Conservation (phyloP, 1,284 basidiomycete genomes). For the Heterobasidion irregulare region DNA sequence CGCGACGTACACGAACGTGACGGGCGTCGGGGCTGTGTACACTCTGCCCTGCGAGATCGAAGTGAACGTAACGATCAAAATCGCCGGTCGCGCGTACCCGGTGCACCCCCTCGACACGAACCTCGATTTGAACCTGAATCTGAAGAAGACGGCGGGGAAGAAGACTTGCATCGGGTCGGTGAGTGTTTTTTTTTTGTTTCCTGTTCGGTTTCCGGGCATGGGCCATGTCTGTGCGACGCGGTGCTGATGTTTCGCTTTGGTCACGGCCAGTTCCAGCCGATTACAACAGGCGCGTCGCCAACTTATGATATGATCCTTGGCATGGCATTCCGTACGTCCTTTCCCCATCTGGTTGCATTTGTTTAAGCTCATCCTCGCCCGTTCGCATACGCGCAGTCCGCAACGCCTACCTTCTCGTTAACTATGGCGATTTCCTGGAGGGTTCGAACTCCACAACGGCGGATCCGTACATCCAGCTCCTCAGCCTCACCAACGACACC, state of each 20-base stretch:
- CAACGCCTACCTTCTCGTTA: conserved; percentile 32
- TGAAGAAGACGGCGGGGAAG: conserved; percentile 46
- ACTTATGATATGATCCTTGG: conserved; percentile 75
- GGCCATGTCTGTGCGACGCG: neutral
- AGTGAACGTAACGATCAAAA: conserved; percentile 61
- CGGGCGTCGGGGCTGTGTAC: conserved; percentile 46
- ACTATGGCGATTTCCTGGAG: conserved; percentile 18
- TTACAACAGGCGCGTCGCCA: conserved; percentile 65
- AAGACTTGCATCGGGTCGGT: conserved; percentile 62
- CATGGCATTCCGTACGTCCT: conserved; percentile 64
- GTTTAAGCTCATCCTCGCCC: conserved; percentile 1
- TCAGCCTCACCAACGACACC: conserved; percentile 14
- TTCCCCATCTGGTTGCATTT: neutral
- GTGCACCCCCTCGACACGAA: conserved; percentile 70
- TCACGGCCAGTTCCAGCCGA: conserved; percentile 61
- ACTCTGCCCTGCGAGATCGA: conserved; percentile 65
- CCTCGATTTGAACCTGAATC: conserved; percentile 42
- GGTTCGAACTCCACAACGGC: conserved; percentile 6
- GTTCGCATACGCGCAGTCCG: conserved; percentile 40
- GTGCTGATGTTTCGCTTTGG: neutral
- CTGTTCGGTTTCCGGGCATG: neutral
- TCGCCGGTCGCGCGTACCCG: conserved; percentile 60
- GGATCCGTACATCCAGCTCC: conserved; percentile 18
- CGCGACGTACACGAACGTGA: conserved; percentile 45
- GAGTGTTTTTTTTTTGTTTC: conserved; percentile 21